A percentile compares a stretch with the other conserved stretches of the same genome.
Conservation (phyloP, 768 basidiomycete species). For the Phaffia australis region DNA sequence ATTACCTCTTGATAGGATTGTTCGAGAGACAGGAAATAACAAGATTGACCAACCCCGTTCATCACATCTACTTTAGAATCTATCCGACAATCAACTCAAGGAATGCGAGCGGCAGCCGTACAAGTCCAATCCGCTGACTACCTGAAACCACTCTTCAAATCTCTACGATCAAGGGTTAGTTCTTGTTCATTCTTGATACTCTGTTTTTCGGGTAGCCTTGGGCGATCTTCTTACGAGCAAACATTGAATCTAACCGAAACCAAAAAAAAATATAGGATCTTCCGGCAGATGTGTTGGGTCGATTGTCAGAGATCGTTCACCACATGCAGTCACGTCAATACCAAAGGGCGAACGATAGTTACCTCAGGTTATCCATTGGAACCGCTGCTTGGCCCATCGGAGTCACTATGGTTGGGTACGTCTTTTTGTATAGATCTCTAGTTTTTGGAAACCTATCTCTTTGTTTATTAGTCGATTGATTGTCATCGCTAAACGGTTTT, state of each 20-base stretch:
- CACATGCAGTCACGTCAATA: slow-evolving; percentile 94
- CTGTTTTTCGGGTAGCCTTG: background rate
- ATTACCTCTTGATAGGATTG: background rate
- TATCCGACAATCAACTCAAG: slow-evolving; percentile 77
- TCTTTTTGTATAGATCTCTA: slow-evolving; percentile 20
- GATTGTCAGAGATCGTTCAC: slow-evolving; percentile 87
- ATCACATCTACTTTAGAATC: slow-evolving; percentile 46
- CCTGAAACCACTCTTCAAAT: slow-evolving; percentile 90
- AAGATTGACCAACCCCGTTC: background rate
- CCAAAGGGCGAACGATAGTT: slow-evolving; percentile 90
- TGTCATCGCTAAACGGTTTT: background rate
- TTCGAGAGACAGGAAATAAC: background rate
- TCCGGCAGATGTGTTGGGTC: slow-evolving; percentile 67
- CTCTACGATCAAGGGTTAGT: slow-evolving; percentile 71
- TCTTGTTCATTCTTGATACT: background rate
- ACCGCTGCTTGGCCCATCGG: slow-evolving; percentile 99
- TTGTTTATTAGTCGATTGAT: background rate
- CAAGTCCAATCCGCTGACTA: slow-evolving; percentile 94
- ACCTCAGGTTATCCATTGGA: slow-evolving; percentile 90
- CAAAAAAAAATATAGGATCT: slow-evolving; percentile 45
- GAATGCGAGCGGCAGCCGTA: slow-evolving; percentile 86
- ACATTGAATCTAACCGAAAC: background rate
- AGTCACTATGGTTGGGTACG: slow-evolving; percentile 96
- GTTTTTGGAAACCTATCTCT: too few relatives aligned
- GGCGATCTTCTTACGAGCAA: background rate